Percentiles rank a stretch among this genome's conserved stretches.
These are phyloP conservation scores for Euphorbia pulcherrima DNA, from an alignment of 345 rosid genomes.

Conservation along the genomic window DNA sequence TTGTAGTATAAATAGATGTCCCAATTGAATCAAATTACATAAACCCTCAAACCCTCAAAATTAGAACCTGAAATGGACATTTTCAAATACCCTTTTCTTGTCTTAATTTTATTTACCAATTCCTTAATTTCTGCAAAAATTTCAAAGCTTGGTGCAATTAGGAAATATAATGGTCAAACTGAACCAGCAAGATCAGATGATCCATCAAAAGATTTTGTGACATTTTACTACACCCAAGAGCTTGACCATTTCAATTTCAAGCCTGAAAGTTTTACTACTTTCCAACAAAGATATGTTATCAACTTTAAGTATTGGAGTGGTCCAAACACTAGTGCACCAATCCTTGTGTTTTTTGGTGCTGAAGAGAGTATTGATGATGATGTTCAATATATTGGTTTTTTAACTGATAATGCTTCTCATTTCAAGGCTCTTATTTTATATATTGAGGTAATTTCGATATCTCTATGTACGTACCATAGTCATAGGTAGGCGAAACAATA, in stretches of 20 bases:
- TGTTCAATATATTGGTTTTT: constrained; percentile 3
- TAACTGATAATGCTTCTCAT: constrained; percentile 12
- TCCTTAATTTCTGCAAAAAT: neutral
- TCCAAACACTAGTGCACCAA: constrained; percentile 13
- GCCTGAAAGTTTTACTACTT: constrained; percentile 19
- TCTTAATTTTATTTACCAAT: neutral
- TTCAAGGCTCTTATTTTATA: constrained; percentile 18
- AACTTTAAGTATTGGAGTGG: constrained; percentile 19
- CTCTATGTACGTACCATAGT: too few species aligned
- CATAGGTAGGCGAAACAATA: too few species aligned
- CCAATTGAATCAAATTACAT: neutral
- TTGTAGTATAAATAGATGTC: constrained; percentile 7
- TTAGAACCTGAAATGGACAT: constrained; percentile 1
- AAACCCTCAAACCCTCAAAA: neutral
- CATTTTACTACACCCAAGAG: constrained; percentile 13
- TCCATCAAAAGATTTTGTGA: neutral
- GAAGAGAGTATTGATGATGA: constrained; percentile 11
- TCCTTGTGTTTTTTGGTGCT: constrained; percentile 17
- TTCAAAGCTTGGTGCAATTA: constrained; percentile 12
- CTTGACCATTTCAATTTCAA: constrained; percentile 20
- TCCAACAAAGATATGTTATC: constrained; percentile 13
- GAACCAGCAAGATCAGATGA: neutral
- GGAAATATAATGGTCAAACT: neutral
- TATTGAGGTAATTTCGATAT: constrained; percentile 11
- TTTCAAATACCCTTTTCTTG: neutral